Evolutionary conservation across 2,329 filamentous ascomycete genomes (phyloP).

Genomic region (Stemphylium lycopersici): DNA sequence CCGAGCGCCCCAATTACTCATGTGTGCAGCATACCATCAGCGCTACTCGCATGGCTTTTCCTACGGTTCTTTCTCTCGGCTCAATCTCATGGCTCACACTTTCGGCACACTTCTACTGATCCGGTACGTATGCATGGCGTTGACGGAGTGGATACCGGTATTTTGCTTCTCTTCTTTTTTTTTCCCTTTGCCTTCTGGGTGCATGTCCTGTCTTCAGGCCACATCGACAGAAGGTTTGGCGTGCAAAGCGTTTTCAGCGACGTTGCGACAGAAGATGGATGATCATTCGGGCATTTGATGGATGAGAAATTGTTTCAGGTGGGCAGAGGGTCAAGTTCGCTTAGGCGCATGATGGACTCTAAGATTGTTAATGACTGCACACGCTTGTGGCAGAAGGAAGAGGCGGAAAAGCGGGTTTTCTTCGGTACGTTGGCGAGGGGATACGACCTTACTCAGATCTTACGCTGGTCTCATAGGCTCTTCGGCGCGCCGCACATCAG

Average conservation of each 20-base stretch:
- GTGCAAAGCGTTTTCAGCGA: slow-evolving; percentile 2
- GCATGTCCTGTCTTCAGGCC: not conserved
- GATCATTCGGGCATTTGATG: not conserved
- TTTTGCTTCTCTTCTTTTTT: not conserved
- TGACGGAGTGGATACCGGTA: slow-evolving; percentile 13
- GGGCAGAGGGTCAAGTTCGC: not conserved
- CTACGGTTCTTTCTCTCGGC: not conserved
- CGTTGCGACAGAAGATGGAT: not conserved
- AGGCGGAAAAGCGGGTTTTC: slow-evolving; percentile 2
- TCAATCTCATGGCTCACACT: not conserved
- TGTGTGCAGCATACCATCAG: slow-evolving; percentile 8
- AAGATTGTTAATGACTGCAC: not conserved
- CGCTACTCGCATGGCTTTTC: not conserved
- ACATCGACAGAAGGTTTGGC: not conserved
- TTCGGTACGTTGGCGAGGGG: slow-evolving; percentile 26
- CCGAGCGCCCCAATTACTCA: slow-evolving; percentile 11
- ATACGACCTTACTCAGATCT: slow-evolving; percentile 23
- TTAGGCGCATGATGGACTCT: not conserved
- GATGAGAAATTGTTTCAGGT: not conserved
- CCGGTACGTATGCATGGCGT: slow-evolving; percentile 14
- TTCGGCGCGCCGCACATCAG: slow-evolving; percentile 1
- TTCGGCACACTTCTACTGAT: slow-evolving; percentile 5
- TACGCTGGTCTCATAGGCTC: slow-evolving; percentile 23
- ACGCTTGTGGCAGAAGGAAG: not conserved
- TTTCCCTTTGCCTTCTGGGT: slow-evolving; percentile 3